Evolutionary conservation across 2,329 filamentous ascomycete species (phyloP).

Genomic region (Sarocladiaceae sp.): DNA sequence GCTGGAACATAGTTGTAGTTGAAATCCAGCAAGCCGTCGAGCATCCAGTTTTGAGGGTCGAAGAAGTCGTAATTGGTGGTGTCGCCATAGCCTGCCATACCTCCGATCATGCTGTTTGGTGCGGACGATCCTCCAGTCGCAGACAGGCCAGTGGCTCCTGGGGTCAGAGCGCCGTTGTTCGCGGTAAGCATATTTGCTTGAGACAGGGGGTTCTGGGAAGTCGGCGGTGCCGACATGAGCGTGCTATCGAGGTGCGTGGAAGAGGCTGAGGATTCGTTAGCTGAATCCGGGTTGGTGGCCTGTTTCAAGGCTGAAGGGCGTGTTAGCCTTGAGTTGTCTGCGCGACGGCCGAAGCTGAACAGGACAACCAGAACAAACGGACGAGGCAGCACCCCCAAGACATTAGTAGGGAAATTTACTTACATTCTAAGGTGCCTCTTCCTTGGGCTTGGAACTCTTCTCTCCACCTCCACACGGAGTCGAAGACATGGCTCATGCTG

Average conservation of each 20-base stretch:
- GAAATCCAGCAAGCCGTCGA: constrained; percentile 80
- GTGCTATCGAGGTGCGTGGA: constrained; percentile 62
- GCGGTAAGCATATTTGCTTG: constrained; percentile 29
- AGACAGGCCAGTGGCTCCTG: constrained; percentile 43
- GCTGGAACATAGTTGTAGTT: constrained; percentile 61
- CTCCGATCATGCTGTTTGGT: constrained; percentile 43
- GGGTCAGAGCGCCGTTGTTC: constrained; percentile 49
- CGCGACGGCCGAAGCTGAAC: constrained; percentile 11
- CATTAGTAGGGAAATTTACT: constrained; percentile 25
- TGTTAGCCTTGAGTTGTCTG: constrained; percentile 21
- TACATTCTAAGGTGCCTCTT: constrained; percentile 67
- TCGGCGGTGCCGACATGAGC: constrained; percentile 31
- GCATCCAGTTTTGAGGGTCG: constrained; percentile 88
- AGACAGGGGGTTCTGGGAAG: constrained; percentile 18
- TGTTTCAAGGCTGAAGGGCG: constrained; percentile 64
- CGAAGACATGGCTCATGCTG: constrained; percentile 81
- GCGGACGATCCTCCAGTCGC: constrained; percentile 26
- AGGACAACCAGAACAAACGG: constrained; percentile 19
- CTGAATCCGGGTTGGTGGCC: constrained; percentile 79
- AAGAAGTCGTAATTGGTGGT: constrained; percentile 76
- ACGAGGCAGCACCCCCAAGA: background rate
- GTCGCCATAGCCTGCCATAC: constrained; percentile 55
- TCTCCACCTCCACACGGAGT: constrained; percentile 82
- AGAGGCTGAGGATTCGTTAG: constrained; percentile 66
- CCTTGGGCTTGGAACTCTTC: constrained; percentile 72